Evolutionary conservation across 495 filamentous ascomycete species (phyloP), one percentile per base, ranked within the genome.

Genomic region (Extremus antarcticus): DNA sequence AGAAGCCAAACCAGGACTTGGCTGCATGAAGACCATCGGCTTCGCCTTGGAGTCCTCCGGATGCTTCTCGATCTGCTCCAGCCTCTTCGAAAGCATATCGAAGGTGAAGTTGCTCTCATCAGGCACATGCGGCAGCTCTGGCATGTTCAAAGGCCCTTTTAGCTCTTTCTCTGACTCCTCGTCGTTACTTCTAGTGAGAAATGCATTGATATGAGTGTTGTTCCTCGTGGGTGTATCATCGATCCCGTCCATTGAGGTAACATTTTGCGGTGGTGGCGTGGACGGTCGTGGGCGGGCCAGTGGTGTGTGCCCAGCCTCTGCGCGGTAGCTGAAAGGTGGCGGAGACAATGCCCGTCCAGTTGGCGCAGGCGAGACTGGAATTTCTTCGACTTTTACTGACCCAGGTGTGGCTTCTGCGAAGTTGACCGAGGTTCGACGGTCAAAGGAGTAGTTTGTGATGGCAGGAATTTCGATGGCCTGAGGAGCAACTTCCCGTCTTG

Each of bases 121-220:
- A 10, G 61, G 61, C 16, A 51, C 22, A 47, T 55, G 50, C 1
- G 61, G 61, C 13, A 64, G 58, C 20, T 54, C 57, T 7, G 59
- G 59, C 50, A 62, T 45, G 35, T 51, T 50, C 23, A 64, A 47
- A n/a, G 61, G 58, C 4, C 58, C 61, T n/a, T 47, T 61, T 11
- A 64, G 49, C 21, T 43, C 50, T 17, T 25, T 47, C 32, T 95
- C 32, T 86, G 94, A 54, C 4, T 62, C 57, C 0, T 57, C 50
- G 22, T 51, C 32, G 19, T 46, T 50, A 23, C 22, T 51, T n/a
- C 24, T 25, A 8, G 51, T 52, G 2, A 62, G 40, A 20, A 50
- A 40, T 24, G 48, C 19, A 38, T 64, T 64, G 23, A 53, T 54
- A 43, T 61, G 54, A 9, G 61, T 64, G 61, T 64, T 64, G 25